Percentiles rank a stretch among this genome's conserved stretches.
phyloP scores from a whole-genome alignment of 495 filamentous ascomycete genomes.

The Penicillium macrosclerotiorum region DNA sequence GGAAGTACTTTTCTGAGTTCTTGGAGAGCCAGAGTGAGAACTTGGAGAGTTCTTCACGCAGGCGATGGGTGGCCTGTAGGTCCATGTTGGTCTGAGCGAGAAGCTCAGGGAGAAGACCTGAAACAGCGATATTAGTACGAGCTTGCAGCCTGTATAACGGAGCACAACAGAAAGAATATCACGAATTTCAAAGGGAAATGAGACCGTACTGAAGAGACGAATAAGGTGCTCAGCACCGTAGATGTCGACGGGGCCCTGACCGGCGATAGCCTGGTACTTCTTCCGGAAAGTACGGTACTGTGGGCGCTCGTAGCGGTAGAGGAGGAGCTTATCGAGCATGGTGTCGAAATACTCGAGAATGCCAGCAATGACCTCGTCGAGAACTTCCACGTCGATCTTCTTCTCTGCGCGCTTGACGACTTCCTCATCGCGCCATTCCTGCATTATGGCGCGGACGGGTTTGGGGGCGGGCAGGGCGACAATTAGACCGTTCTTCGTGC shows the following conservation, averaged over 20 bases:
- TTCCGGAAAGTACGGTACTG: conserved; percentile 76
- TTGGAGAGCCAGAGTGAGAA: conserved; percentile 78
- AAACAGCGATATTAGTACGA: conserved; percentile 12
- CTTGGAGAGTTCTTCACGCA: conserved; percentile 82
- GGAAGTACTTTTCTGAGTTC: conserved; percentile 72
- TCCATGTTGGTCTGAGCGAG: conserved; percentile 99
- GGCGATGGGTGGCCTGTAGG: conserved; percentile 75
- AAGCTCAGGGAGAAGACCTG: conserved; percentile 91
- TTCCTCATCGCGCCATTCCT: conserved; percentile 72
- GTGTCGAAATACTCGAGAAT: conserved; percentile 90
- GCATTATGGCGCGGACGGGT: conserved; percentile 72
- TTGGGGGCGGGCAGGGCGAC: conserved; percentile 76
- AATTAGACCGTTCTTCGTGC: conserved; percentile 89
- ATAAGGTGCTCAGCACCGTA: conserved; percentile 92
- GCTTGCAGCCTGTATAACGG: too few species aligned
- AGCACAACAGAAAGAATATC: too few species aligned
- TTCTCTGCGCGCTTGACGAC: conserved; percentile 56
- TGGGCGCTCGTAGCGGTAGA: conserved; percentile 87
- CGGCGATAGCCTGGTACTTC: conserved; percentile 53
- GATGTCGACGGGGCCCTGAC: conserved; percentile 68
- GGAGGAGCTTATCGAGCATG: conserved; percentile 76
- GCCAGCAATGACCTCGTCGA: conserved; percentile 83
- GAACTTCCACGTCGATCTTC: conserved; percentile 71
- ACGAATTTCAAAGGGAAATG: neutral
- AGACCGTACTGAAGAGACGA: conserved; percentile 75